phyloP scores from a whole-genome alignment of 2,329 filamentous ascomycete species.

The Fusarium poae region DNA sequence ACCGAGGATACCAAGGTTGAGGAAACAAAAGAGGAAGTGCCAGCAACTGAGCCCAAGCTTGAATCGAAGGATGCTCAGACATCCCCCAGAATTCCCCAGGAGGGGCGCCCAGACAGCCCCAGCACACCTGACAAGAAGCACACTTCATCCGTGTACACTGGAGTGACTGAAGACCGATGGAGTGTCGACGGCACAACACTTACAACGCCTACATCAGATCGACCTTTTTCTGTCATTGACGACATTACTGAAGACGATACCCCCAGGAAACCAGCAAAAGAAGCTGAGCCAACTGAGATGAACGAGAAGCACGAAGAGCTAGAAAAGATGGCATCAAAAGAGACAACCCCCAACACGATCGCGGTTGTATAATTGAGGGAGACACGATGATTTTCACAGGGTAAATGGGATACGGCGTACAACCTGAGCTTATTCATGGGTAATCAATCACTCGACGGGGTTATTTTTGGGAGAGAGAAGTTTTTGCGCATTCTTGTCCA shows the following conservation, averaged over 20 bases:
- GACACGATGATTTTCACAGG: constrained; percentile 42
- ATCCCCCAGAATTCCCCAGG: constrained; percentile 29
- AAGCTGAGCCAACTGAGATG: constrained; percentile 41
- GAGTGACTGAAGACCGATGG: constrained; percentile 55
- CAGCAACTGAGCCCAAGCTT: constrained; percentile 10
- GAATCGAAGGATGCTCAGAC: constrained; percentile 27
- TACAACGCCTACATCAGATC: constrained; percentile 57
- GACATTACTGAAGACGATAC: constrained; percentile 52
- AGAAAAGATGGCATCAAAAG: constrained; percentile 44
- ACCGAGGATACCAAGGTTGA: not conserved
- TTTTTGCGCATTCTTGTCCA: constrained; percentile 47
- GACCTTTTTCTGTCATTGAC: constrained; percentile 52
- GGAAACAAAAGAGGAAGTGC: constrained; percentile 5
- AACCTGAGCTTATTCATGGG: constrained; percentile 39
- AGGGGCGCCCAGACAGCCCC: constrained; percentile 48
- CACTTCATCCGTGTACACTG: constrained; percentile 56
- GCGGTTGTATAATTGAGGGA: constrained; percentile 47
- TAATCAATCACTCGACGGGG: constrained; percentile 36
- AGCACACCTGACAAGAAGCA: constrained; percentile 53
- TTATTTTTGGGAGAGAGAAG: constrained; percentile 36
- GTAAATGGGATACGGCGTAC: constrained; percentile 42
- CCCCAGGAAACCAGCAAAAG: constrained; percentile 47
- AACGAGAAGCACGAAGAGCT: constrained; percentile 44
- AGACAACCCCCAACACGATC: constrained; percentile 45
- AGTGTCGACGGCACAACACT: constrained; percentile 56